Base-by-base conservation (phyloP, 1,139 yeast species). In the Kodamaea derodonti region DNA sequence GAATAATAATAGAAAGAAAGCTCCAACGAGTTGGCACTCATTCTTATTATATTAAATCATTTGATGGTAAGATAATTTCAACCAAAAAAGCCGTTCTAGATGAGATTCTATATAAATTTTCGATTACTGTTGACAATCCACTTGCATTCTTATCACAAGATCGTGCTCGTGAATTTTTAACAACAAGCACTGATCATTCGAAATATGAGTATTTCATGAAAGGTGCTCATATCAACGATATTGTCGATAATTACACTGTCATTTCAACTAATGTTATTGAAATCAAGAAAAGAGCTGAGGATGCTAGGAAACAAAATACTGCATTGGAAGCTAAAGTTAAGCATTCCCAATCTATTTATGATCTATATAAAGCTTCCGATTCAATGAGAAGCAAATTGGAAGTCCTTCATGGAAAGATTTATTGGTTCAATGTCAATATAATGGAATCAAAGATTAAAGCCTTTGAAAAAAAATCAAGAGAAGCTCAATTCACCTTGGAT, bases 111-210 rank as follows among this genome's bases (percentile, higher is more conserved):
- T 78, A 76, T 43, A 75, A 72, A 42, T 87, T 84, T 52, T 79
- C 84, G 30, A 81, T 92, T 31, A 80, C 88, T 3, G 82, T 92
- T 14, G 94, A 84, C 48, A 94, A 94, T 49, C 97, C 97, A 6
- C 78, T 94, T 74, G 87, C 95, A 2, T 85, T 94, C 48, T 66
- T 94, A 34, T 86, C 95, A 1, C 99, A 94, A 56, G 97, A 94
- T 49, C 85, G 83, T 41, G 98, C 99, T 1, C 74, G 96, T 45
- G 85, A 92, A 16, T 92, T 94, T 52, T 64, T 94, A 37, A 83
- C 95, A 1, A 77, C 80, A 18, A 78, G 92, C 3, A 72, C 84
- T 2, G 84, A 85, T 38, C 69, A 69, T 29, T 79, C 76, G 33
- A 86, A 88, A 55, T 90, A 79, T 55, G 70, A 69, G 16, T 81